phyloP scores from a whole-genome alignment of 345 rosid genomes.

The Citrus inodora region DNA sequence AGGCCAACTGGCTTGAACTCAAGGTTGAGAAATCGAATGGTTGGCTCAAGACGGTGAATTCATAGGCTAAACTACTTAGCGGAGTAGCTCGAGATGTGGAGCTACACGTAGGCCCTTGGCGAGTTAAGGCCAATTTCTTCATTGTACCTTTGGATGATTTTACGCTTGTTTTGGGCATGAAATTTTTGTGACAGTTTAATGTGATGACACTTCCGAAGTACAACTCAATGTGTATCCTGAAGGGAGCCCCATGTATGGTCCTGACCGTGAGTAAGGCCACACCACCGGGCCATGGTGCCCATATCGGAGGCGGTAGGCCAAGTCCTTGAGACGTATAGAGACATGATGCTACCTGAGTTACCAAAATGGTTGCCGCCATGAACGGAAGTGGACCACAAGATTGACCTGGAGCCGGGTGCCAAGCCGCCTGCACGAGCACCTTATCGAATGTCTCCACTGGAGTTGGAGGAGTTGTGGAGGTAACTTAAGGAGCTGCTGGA shows the following conservation, averaged over 20 bases:
- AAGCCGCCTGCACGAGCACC: neutral
- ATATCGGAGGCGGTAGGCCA: too few relatives aligned
- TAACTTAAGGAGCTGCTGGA: neutral
- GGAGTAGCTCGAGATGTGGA: too few relatives aligned
- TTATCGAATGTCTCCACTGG: fast-evolving
- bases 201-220: neutral
- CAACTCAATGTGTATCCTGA: too few relatives aligned
- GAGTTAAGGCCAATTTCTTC: neutral
- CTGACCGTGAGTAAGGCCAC: too few relatives aligned
- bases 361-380: fast-evolving
- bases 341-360: fast-evolving
- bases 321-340: neutral
- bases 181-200: too few relatives aligned
- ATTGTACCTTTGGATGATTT: neutral
- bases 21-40: neutral
- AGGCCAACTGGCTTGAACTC: too few relatives aligned
- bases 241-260: too few relatives aligned
- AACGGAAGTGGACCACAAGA: neutral
- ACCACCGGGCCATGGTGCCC: too few relatives aligned
- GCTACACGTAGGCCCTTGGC: neutral
- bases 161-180: neutral
- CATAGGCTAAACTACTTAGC: neutral
- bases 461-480: neutral
- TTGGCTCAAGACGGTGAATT: neutral
- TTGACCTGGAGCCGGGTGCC: fast-evolving